Evolutionary conservation across 768 basidiomycete genomes (phyloP).

Genomic region (Serendipita vermifera): DNA sequence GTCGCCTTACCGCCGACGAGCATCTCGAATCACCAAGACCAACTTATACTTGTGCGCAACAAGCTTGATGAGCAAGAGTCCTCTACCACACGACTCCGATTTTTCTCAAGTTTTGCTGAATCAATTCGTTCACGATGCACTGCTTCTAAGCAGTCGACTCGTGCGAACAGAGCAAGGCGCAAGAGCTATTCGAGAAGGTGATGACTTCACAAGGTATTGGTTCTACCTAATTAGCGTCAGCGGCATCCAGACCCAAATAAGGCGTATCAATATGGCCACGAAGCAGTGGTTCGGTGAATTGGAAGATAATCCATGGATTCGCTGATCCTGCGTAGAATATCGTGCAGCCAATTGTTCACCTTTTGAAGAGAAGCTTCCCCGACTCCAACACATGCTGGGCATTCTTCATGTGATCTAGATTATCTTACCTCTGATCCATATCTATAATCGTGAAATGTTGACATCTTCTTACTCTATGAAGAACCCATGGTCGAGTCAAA

Average conservation of each 20-base stretch:
- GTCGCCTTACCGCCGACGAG: conserved; percentile 18
- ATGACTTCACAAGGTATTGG: conserved; percentile 14
- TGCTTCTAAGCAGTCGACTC: conserved; percentile 17
- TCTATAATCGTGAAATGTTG: too few relatives aligned
- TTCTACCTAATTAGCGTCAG: conserved; percentile 15
- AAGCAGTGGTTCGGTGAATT: conserved; percentile 18
- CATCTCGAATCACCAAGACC: conserved; percentile 13
- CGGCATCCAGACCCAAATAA: not conserved
- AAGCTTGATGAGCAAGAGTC: conserved; percentile 18
- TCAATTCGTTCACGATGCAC: conserved; percentile 17
- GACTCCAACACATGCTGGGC: too few relatives aligned
- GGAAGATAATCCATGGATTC: conserved; percentile 13
- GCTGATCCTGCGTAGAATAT: not conserved
- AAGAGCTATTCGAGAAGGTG: conserved; percentile 13
- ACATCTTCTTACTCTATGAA: too few relatives aligned
- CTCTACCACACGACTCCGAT: conserved; percentile 16
- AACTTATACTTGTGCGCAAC: conserved; percentile 17
- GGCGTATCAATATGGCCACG: conserved; percentile 17
- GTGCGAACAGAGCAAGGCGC: conserved; percentile 17
- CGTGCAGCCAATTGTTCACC: too few relatives aligned
- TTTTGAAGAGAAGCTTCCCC: too few relatives aligned
- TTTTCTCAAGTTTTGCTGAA: not conserved
- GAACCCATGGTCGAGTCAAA: too few relatives aligned
- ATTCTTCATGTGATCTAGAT: too few relatives aligned
- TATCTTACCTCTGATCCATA: too few relatives aligned